Evolutionary conservation across 495 filamentous ascomycete genomes (phyloP).

Genomic region (Collariella sp.): DNA sequence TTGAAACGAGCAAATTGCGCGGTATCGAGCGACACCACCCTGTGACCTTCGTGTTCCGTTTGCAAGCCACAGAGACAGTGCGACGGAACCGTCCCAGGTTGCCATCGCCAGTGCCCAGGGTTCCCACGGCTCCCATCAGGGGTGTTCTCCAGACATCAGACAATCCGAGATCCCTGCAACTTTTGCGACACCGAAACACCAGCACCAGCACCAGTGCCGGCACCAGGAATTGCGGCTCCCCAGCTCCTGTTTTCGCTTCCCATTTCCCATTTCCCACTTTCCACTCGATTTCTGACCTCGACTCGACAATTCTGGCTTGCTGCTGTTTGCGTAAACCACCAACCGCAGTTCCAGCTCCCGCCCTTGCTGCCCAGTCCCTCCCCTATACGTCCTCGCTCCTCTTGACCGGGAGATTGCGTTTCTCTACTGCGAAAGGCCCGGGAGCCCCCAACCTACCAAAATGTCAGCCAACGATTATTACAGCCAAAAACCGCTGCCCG

Average conservation of each 20-base stretch:
- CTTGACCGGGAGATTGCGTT: neutral
- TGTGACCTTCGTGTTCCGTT: too few relatives aligned
- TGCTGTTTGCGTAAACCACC: neutral
- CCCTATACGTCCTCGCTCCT: neutral
- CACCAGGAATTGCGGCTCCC: too few relatives aligned
- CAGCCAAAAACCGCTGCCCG: slow-evolving; percentile 41
- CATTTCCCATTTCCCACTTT: neutral
- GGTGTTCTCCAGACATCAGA: too few relatives aligned
- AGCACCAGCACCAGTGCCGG: neutral
- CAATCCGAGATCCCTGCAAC: slow-evolving; percentile 14
- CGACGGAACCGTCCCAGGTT: too few relatives aligned
- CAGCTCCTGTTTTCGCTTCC: neutral
- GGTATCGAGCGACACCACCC: too few relatives aligned
- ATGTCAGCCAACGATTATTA: slow-evolving; percentile 88
- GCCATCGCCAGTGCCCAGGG: neutral
- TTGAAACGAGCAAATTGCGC: too few relatives aligned
- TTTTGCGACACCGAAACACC: neutral
- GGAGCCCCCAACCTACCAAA: slow-evolving; percentile 16
- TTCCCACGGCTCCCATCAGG: too few relatives aligned
- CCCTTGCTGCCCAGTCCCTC: neutral
- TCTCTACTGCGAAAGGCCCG: neutral
- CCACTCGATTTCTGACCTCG: neutral
- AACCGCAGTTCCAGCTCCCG: neutral
- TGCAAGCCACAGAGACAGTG: too few relatives aligned
- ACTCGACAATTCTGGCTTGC: too few relatives aligned